Percentiles rank a stretch among this genome's conserved stretches.
phyloP scores from a whole-genome alignment of 192 early-diverging fungal genomes.

The Phlyctochytrium arcticum region DNA sequence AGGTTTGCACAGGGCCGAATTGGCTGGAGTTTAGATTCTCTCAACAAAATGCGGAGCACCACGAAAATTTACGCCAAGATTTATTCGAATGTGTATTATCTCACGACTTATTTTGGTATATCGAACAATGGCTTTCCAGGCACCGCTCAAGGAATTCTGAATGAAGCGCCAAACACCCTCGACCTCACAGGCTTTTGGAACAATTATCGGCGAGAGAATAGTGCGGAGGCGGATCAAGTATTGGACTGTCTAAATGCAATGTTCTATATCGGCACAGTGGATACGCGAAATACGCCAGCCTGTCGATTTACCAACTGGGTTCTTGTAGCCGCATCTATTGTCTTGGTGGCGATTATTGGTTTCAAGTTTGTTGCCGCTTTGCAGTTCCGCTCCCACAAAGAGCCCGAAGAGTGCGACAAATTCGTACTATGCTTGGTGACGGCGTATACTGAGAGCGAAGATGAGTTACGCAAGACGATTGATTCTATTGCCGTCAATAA shows the following conservation, averaged over 20 bases:
- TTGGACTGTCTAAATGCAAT: slow-evolving; percentile 68
- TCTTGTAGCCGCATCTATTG: slow-evolving; percentile 69
- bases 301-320: slow-evolving; percentile 86
- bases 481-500: slow-evolving; percentile 77
- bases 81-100: slow-evolving; percentile 37
- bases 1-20: slow-evolving; percentile 29
- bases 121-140: neutral
- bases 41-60: slow-evolving; percentile 4
- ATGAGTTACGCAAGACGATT: slow-evolving; percentile 81
- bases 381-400: slow-evolving; percentile 63
- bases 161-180: neutral
- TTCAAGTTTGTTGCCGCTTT: slow-evolving; percentile 92
- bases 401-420: slow-evolving; percentile 75
- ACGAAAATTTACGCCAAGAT: slow-evolving; percentile 22
- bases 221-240: slow-evolving; percentile 6
- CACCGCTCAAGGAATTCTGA: neutral
- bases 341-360: slow-evolving; percentile 76
- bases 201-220: neutral
- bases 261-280: slow-evolving; percentile 75
- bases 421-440: slow-evolving; percentile 89
- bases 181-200: neutral
- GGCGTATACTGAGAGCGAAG: slow-evolving; percentile 90
- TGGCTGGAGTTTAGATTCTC: slow-evolving; percentile 24
- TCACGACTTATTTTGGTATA: neutral
- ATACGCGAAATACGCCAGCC: slow-evolving; percentile 64